phyloP scores from a whole-genome alignment of 225 moss, liverwort and hornwort species.

The Ulota crispa region DNA sequence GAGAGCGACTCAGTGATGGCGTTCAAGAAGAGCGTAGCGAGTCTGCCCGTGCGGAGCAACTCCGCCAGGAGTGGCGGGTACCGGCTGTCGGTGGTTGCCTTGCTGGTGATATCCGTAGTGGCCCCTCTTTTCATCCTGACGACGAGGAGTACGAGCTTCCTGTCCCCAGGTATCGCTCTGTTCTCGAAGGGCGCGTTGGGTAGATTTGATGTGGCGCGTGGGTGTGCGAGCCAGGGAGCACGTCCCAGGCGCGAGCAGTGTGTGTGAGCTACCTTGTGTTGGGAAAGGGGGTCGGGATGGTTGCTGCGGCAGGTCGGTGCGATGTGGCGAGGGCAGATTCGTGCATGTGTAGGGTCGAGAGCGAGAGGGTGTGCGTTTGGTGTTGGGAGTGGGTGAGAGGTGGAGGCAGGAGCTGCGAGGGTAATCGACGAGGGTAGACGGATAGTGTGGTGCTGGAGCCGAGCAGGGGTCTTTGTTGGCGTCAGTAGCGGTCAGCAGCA shows the following conservation, averaged over 20 bases:
- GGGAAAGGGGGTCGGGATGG: neutral
- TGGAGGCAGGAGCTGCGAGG: neutral
- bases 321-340: neutral
- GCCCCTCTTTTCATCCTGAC: conserved; percentile 54
- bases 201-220: neutral
- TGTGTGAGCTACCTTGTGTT: neutral
- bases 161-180: conserved; percentile 35
- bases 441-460: neutral
- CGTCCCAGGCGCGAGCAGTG: neutral
- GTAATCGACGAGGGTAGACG: neutral
- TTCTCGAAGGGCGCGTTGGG: neutral
- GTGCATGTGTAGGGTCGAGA: neutral
- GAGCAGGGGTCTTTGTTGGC: neutral
- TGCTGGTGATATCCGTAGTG: conserved; percentile 43
- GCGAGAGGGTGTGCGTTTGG: neutral
- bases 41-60: conserved; percentile 33
- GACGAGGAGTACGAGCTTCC: conserved; percentile 42
- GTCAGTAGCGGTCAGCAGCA: neutral
- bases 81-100: conserved; percentile 39
- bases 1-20: conserved; percentile 40
- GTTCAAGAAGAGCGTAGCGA: conserved; percentile 33
- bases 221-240: neutral
- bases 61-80: conserved; percentile 43
- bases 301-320: neutral
- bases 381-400: neutral